Evolutionary conservation across 1,284 basidiomycete species (phyloP), one percentile per base, ranked within the genome.

Genomic region (Ceratobasidium sp.): DNA sequence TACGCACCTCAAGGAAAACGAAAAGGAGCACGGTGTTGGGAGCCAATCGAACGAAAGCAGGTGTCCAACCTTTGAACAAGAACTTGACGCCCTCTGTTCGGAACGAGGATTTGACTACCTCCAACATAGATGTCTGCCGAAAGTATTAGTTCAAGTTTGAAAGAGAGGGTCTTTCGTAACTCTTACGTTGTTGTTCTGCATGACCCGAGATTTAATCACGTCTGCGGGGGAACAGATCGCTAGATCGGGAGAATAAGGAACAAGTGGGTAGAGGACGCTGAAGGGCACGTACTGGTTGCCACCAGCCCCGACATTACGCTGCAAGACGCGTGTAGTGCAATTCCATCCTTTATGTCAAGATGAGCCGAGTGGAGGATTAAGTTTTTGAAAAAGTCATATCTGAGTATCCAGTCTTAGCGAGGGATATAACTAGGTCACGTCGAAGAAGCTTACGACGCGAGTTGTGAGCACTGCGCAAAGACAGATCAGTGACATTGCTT

Each of bases 31-130:
- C 84, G 35, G 85, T 86, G 78, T 86, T 86, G 23, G 86, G 86
- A 8, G 85, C 86, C 33, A 87, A 82, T 18, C 86, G 84, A 73
- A 86, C 84, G 84, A 81, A 74, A 30, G 87, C 86, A 4, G 88
- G 87, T 10, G 87, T 84, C 88, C 88, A 89, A n/a, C 88, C 88
- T 74, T 86, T 84, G 83, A 89, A 88, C 55, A 89, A 80, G 84
- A 88, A 88, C 18, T 83, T 81, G 14, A 86, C 84, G 0, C 88
- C 87, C 78, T 82, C 81, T 27, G 78, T 78, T 27, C 59, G 60
- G 62, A 64, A 77, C 60, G 71, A 83, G 57, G 73, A 85, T 84
- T 81, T 81, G 12, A 82, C 77, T 33, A 85, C 79, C 8, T 80
- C 79, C 62, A 80, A 27, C 35, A 76, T 73, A 33, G 59, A 74